Conservation (phyloP, 176 grass and related monocot genomes). For the Phoenix dactylifera region DNA sequence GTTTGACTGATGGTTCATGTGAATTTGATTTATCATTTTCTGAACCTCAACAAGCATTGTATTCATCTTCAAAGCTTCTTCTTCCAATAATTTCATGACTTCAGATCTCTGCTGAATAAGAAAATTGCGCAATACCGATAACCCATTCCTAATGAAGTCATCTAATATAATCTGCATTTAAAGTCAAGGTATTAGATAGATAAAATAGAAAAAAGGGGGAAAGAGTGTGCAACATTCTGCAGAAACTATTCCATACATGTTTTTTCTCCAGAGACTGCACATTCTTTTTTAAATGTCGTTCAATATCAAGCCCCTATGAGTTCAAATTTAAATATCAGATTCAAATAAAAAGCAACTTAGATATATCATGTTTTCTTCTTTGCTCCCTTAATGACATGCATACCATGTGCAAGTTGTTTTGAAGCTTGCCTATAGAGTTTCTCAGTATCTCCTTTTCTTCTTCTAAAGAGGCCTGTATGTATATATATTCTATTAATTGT, state of each 20-base stretch:
- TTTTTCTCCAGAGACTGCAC: conserved; percentile 51
- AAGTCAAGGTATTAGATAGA: conserved; percentile 12
- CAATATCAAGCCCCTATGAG: conserved; percentile 75
- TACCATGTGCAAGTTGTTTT: conserved; percentile 95
- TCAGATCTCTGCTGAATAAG: conserved; percentile 39
- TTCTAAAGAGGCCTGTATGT: conserved; percentile 65
- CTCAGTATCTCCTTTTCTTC: conserved; percentile 68
- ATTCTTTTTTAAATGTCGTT: conserved; percentile 78
- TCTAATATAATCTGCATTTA: conserved; percentile 51
- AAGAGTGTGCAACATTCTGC: conserved; percentile 11
- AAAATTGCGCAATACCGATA: conserved; percentile 37
- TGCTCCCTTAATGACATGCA: conserved; percentile 12
- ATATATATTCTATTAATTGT: background rate
- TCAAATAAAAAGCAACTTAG: background rate
- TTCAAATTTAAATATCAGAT: conserved; percentile 17
- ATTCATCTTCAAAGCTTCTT: conserved; percentile 50
- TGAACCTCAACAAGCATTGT: conserved; percentile 41
- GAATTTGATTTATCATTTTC: conserved; percentile 46
- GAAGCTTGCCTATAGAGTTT: conserved; percentile 73
- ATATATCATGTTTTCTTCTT: conserved; percentile 1
- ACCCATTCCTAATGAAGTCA: conserved; percentile 39
- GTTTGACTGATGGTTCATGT: conserved; percentile 22
- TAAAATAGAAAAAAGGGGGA: conserved; percentile 3
- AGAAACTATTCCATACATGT: conserved; percentile 30
- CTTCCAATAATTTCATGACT: conserved; percentile 69